A percentile compares a stretch with the other conserved stretches of the same genome.
Evolutionary conservation across 2,329 filamentous ascomycete species (phyloP).

Genomic region (Sporothrix phasma): DNA sequence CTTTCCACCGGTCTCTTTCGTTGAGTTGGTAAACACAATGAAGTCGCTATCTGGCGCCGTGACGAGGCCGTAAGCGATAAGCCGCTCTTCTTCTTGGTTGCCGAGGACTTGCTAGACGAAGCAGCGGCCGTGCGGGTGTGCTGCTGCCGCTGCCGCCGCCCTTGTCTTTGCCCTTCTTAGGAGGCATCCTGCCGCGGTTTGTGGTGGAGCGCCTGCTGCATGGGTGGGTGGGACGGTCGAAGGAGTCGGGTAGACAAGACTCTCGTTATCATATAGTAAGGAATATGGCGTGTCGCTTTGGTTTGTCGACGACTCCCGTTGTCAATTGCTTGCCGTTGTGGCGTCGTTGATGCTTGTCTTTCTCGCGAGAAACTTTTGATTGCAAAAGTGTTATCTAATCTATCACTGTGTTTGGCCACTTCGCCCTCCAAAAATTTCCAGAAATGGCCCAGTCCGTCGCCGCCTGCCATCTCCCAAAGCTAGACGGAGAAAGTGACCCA

Average conservation of each 20-base stretch:
- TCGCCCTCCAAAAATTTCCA: background rate
- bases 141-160: constrained; percentile 9
- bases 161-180: constrained; percentile 15
- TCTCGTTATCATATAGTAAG: background rate
- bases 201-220: background rate
- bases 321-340: background rate
- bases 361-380: background rate
- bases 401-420: background rate
- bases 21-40: constrained; percentile 48
- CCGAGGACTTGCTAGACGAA: background rate
- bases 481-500: background rate
- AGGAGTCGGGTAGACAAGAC: too few species aligned
- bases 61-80: constrained; percentile 18
- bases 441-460: background rate
- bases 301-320: background rate
- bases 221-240: background rate
- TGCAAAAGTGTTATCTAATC: background rate
- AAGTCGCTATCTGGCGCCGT: constrained; percentile 39
- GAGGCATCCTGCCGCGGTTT: constrained; percentile 14
- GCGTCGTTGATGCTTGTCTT: background rate
- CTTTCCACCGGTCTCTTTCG: constrained; percentile 38
- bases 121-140: constrained; percentile 6
- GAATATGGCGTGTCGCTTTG: background rate
- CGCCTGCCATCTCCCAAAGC: background rate
- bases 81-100: constrained; percentile 16